Base-by-base conservation (phyloP, 768 basidiomycete genomes). In the Cubamyces sp. region DNA sequence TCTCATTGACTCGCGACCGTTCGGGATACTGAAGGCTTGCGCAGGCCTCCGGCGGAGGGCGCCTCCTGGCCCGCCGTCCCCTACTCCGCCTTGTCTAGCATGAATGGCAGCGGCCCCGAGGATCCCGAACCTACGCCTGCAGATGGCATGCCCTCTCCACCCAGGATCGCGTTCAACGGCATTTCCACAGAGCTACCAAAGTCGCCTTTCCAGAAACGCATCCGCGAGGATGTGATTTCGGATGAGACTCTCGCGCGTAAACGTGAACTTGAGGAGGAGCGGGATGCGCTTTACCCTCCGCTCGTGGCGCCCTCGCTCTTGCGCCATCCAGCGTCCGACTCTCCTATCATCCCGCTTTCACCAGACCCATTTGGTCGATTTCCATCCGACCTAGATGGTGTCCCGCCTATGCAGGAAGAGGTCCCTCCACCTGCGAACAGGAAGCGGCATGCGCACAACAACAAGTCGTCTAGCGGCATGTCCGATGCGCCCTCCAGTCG, bases 341-440 rank as follows among this genome's bases (percentile, higher is more conserved):
- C 87, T 1, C 87, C 89, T 21, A 69, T 87, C n/a, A 89, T 92
- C 57, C 92, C 92, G 41, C 77, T 92, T n/a, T 90, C 90, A 11
- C 89, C 91, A 8, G 91, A 93, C 75, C 91, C 91, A 26, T 92
- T 93, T 69, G 86, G 87, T 12, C 82, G 90, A 26, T 87, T 83
- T 68, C 79, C 90, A 34, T 91, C 89, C 11, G 59, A 64, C 26
- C 18, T 62, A 19, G 62, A 63, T 21, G 43, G 37, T 34, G 48
- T 54, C 23, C 59, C 54, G 12, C 40, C 59, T n/a, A 39, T 62
- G 19, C 37, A 45, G 3, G 70, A 68, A 28, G 66, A 65, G 21
- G 60, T 14, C 56, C 54, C n/a, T 53, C 57, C 26, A 30, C 52
- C 23, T 8, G 21, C 26, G 28, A 57, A 21, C 57, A 49, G 52